A percentile compares a stretch with the other conserved stretches of the same genome.
These are phyloP conservation scores for Triadica sebifera DNA, from an alignment of 345 rosid species.

Conservation along the genomic window DNA sequence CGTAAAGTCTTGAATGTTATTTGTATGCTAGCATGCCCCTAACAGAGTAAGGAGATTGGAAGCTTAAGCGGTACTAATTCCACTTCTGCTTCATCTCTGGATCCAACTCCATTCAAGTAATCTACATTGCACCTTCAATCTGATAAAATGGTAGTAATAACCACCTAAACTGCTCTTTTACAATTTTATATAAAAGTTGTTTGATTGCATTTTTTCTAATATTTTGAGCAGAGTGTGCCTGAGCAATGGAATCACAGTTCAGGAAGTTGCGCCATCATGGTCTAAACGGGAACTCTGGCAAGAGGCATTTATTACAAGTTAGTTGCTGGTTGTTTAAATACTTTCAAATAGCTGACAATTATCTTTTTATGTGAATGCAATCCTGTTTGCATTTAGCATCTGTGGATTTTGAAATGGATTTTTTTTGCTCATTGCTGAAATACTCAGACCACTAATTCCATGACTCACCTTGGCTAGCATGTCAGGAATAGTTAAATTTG, in stretches of 20 bases:
- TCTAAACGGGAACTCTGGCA: constrained; percentile 25
- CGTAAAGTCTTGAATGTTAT: background rate
- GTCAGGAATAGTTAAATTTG: background rate
- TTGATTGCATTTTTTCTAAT: background rate
- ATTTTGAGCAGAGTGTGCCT: constrained; percentile 22
- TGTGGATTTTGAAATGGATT: background rate
- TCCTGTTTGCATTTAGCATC: background rate
- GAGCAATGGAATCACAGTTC: constrained; percentile 26
- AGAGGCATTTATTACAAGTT: constrained; percentile 37
- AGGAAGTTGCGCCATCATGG: constrained; percentile 36
- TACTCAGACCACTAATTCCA: background rate
- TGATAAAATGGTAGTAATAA: background rate
- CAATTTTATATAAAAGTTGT: background rate
- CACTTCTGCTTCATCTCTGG: background rate
- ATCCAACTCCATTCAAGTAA: background rate
- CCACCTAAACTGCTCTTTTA: background rate
- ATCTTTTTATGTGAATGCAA: background rate
- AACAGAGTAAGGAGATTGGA: background rate
- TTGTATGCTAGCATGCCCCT: background rate
- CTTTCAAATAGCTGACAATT: background rate
- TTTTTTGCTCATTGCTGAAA: background rate
- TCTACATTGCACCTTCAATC: background rate
- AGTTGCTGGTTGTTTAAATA: background rate
- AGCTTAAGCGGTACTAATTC: background rate
- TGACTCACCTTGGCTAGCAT: background rate